Conservation (phyloP, 1,284 basidiomycete genomes). For the Inonotus hispidus region DNA sequence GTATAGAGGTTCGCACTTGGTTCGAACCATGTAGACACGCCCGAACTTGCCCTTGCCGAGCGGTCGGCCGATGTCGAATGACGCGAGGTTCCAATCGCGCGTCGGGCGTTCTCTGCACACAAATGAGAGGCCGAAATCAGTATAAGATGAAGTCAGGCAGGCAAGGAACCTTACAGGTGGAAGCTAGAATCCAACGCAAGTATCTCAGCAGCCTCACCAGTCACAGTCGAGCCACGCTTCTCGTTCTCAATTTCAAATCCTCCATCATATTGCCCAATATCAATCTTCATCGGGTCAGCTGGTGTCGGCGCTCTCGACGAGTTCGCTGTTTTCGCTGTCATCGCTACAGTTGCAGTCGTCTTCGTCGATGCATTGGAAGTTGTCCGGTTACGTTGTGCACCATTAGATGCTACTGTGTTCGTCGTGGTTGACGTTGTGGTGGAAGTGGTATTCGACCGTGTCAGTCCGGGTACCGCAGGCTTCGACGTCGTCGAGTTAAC, state of each 20-base stretch:
- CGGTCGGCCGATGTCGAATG: conserved; percentile 93
- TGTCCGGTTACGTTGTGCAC: not conserved
- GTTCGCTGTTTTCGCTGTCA: not conserved
- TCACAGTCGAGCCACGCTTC: conserved; percentile 54
- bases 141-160: not conserved
- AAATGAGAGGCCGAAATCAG: conserved; percentile 1
- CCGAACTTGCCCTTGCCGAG: conserved; percentile 99
- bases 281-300: conserved; percentile 25
- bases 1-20: conserved; percentile 81
- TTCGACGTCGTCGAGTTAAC: not conserved
- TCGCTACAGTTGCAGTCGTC: not conserved
- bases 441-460: not conserved
- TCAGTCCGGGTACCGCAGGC: not conserved
- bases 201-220: conserved; percentile 67
- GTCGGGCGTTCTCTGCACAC: conserved; percentile 50
- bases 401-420: not conserved
- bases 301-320: not conserved
- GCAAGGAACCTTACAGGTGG: conserved; percentile 43
- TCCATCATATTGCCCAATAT: conserved; percentile 83
- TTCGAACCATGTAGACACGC: conserved; percentile 97
- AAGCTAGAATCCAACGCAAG: conserved; percentile 76
- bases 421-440: not conserved
- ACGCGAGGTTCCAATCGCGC: conserved; percentile 77
- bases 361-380: not conserved
- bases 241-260: conserved; percentile 79